phyloP scores from a whole-genome alignment of 164 flowering plant species.

The Tinospora cordifolia region DNA sequence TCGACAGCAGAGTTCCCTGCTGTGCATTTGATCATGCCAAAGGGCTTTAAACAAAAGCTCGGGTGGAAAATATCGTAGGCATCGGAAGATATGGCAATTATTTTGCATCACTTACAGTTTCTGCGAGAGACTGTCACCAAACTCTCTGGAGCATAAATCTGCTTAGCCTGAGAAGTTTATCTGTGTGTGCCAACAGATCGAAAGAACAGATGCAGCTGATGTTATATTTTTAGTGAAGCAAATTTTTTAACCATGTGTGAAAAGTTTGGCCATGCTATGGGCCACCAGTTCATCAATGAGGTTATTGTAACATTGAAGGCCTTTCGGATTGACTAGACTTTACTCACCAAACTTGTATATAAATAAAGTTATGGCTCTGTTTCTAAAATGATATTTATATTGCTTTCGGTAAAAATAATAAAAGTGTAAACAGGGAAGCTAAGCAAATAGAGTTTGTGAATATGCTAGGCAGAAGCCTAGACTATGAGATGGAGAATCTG shows the following conservation, averaged over 20 bases:
- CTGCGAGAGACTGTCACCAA: slow-evolving; percentile 21
- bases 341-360: too few relatives aligned
- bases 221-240: background rate
- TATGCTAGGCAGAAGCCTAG: slow-evolving; percentile 42
- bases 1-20: slow-evolving; percentile 14
- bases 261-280: background rate
- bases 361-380: background rate
- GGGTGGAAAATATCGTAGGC: slow-evolving; percentile 10
- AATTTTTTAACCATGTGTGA: too few relatives aligned
- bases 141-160: slow-evolving; percentile 20
- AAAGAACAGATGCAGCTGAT: too few relatives aligned
- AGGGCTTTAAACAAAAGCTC: slow-evolving; percentile 8
- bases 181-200: background rate
- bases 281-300: slow-evolving; percentile 30
- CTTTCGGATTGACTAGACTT: slow-evolving; percentile 34
- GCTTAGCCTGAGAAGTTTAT: slow-evolving; percentile 21
- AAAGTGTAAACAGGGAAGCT: background rate
- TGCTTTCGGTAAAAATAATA: background rate
- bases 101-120: slow-evolving; percentile 20
- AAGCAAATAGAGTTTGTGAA: background rate
- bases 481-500: slow-evolving; percentile 50
- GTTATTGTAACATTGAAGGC: slow-evolving; percentile 35
- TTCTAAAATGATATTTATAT: background rate
- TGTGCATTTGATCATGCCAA: background rate
- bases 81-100: background rate